These are phyloP conservation scores for Penicillium cosmopolitanum DNA, from an alignment of 495 filamentous ascomycete genomes.

Conservation along the genomic window DNA sequence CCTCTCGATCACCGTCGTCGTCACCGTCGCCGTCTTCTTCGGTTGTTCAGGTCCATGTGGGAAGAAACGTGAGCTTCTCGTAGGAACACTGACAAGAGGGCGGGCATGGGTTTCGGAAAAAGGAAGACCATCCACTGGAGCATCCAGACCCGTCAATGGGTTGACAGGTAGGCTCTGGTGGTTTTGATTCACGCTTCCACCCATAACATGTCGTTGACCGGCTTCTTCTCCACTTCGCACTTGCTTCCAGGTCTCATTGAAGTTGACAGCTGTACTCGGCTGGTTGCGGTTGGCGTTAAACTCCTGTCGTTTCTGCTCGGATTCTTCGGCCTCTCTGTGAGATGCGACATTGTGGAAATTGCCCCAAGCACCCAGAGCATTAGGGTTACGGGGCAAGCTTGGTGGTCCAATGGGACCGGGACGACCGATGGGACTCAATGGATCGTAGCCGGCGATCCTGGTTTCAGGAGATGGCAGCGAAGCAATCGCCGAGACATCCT, in stretches of 20 bases:
- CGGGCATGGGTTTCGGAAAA: conserved; percentile 41
- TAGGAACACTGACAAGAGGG: conserved; percentile 41
- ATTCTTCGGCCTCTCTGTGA: conserved; percentile 48
- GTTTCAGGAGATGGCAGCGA: conserved; percentile 42
- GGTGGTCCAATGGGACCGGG: conserved; percentile 60
- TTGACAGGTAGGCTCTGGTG: conserved; percentile 34
- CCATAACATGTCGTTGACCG: background rate
- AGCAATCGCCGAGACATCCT: conserved; percentile 36
- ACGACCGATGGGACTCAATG: conserved; percentile 42
- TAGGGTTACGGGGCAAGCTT: conserved; percentile 33
- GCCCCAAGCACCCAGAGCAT: conserved; percentile 50
- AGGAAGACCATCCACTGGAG: conserved; percentile 39
- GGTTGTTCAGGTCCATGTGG: conserved; percentile 51
- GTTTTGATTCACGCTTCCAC: conserved; percentile 18
- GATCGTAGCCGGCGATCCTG: conserved; percentile 40
- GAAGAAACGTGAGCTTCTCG: conserved; percentile 72
- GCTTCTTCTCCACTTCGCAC: conserved; percentile 48
- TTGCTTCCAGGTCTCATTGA: conserved; percentile 69
- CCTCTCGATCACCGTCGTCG: conserved; percentile 36
- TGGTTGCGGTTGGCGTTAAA: conserved; percentile 40
- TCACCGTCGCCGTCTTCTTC: conserved; percentile 22
- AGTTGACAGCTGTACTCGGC: conserved; percentile 28
- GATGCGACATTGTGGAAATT: conserved; percentile 48
- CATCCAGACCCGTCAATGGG: conserved; percentile 41
- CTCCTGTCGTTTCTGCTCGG: conserved; percentile 40